Percentiles rank a stretch among this genome's conserved stretches.
These are phyloP conservation scores for Rosa persica DNA, from an alignment of 306 rosid species.

Conservation along the genomic window DNA sequence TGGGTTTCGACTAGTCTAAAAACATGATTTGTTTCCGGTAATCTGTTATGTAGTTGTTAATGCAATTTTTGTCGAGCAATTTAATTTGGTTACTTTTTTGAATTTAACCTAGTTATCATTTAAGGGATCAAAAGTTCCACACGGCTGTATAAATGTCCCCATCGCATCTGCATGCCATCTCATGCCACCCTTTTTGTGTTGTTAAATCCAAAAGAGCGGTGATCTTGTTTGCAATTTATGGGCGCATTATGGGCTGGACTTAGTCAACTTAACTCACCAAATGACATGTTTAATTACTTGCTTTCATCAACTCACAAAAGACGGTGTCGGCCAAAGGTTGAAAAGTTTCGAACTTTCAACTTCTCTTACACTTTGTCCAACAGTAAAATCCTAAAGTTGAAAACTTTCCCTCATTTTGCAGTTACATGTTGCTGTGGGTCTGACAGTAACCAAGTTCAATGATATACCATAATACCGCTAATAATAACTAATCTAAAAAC, in stretches of 20 bases:
- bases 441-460: too few species aligned
- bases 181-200: neutral
- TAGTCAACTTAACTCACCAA: neutral
- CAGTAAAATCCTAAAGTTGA: neutral
- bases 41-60: too few species aligned
- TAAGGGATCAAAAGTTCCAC: neutral
- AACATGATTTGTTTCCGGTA: too few species aligned
- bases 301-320: neutral
- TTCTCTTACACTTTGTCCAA: neutral
- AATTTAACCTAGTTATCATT: too few species aligned
- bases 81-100: too few species aligned
- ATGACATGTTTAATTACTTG: neutral
- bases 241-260: neutral
- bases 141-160: neutral
- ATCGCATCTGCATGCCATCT: slow-evolving; percentile 2
- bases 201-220: neutral
- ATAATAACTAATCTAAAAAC: too few species aligned
- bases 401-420: too few species aligned
- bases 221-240: slow-evolving; percentile 6
- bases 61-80: too few species aligned
- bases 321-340: neutral
- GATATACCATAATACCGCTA: too few species aligned
- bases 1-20: too few species aligned
- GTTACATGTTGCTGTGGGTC: too few species aligned
- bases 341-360: neutral